phyloP scores from a whole-genome alignment of 2,329 filamentous ascomycete species.

The Cryphonectria parasitica region DNA sequence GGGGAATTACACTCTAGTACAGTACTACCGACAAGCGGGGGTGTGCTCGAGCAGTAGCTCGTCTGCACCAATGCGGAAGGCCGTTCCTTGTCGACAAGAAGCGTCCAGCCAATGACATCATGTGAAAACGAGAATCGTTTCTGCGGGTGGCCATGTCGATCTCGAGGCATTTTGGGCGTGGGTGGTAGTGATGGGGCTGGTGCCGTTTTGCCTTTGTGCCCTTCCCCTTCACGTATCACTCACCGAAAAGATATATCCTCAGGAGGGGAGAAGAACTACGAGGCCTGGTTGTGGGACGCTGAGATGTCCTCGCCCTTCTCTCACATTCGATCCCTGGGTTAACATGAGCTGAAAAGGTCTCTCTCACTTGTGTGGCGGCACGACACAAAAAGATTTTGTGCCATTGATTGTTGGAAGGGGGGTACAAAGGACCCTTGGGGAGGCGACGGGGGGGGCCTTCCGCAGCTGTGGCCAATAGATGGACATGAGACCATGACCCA shows the following conservation, averaged over 20 bases:
- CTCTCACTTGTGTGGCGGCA: neutral
- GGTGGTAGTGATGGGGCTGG: neutral
- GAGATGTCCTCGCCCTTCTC: no score
- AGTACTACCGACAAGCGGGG: neutral
- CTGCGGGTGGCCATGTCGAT: constrained; percentile 26
- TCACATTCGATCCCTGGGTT: neutral
- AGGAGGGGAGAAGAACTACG: neutral
- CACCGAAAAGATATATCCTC: neutral
- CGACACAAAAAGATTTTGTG: neutral
- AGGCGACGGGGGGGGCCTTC: neutral
- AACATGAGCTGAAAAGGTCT: neutral
- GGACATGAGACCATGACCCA: constrained; percentile 30
- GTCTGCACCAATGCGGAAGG: constrained; percentile 13
- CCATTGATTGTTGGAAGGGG: neutral
- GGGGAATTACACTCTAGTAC: neutral
- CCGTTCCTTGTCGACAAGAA: constrained; percentile 9
- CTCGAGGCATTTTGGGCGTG: constrained; percentile 19
- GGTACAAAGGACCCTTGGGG: neutral
- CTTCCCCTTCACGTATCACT: neutral
- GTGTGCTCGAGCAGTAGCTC: constrained; percentile 1
- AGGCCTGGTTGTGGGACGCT: neutral
- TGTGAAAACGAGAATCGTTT: constrained; percentile 27
- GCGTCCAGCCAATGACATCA: constrained; percentile 34
- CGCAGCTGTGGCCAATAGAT: constrained; percentile 23
- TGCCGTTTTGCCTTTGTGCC: neutral